Evolutionary conservation across 345 rosid genomes (phyloP), one percentile per base, ranked within the genome.

Genomic region (Aurinia saxatilis): DNA sequence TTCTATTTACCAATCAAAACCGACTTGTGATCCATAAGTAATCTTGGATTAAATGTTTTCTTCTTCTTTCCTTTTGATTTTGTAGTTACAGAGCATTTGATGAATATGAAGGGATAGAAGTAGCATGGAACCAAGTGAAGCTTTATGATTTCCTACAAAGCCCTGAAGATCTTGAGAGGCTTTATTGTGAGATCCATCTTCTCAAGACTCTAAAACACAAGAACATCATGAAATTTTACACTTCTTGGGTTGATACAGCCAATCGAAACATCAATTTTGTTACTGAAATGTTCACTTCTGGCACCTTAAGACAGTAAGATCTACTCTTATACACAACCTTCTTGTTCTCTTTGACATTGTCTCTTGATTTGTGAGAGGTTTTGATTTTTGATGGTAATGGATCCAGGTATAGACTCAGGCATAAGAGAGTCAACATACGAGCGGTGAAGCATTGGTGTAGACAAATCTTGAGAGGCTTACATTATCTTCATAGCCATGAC

Each of bases 121-220:
- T 93, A 46, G 99, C 99, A 35, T 93, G 99, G 97, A 93, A 90
- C 77, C 99, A 93, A 79, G 79, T 86, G 15, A 81, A 83, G 76
- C 76, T 93, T 41, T 77, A 81, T 11, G 97, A 93, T 75, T 81
- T 84, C 50, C 69, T 90, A 64, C 93, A 84, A 19, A 82, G 91
- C 38, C 81, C 96, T 3, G 95, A 84, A 41, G 96, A 87, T 80
- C 74, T 90, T 53, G 99, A 87, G 70, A 86, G 86, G 65, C 81
- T 90, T 40, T 84, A 93, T 70, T 90, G 95, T 3, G 99, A 93
- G 83, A 92, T 90, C 68, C 89, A 86, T 75, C 79, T 93, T 71
- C 95, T 93, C 21, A 86, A 87, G 71, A 82, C 97, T 23, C 61
- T 93, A 72, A 93, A 93, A 74, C 96, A 93, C 73, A 88, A 84